Conservation (phyloP, 371 early-diverging fungal species). For the Apophysomyces elegans region DNA sequence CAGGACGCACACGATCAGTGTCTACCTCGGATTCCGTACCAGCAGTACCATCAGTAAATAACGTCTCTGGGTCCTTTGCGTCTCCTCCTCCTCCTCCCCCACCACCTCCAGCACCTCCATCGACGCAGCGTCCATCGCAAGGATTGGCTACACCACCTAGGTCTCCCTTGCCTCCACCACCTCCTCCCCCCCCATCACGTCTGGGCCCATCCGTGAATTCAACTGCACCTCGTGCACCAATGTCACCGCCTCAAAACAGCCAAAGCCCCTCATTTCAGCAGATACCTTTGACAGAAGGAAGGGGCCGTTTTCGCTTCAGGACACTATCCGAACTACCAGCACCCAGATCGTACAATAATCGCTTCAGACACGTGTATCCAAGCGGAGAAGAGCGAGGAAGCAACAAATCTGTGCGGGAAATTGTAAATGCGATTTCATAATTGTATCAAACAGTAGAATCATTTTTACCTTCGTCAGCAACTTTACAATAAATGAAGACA, state of each 20-base stretch:
- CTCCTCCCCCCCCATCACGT: not conserved
- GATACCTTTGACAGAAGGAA: constrained; percentile 38
- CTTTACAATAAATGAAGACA: no score
- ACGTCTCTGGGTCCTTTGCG: constrained; percentile 15
- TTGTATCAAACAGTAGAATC: no score
- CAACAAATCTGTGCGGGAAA: constrained; percentile 26
- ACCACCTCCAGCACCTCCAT: constrained; percentile 10
- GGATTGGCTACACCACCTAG: constrained; percentile 23
- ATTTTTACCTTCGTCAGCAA: no score
- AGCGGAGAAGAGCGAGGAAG: constrained; percentile 45
- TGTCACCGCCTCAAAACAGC: constrained; percentile 6
- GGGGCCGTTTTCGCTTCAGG: constrained; percentile 42
- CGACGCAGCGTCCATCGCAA: not conserved
- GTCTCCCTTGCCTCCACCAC: constrained; percentile 26
- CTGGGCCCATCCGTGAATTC: not conserved
- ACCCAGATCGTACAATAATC: constrained; percentile 28
- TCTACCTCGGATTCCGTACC: constrained; percentile 29
- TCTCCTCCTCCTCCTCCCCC: constrained; percentile 31
- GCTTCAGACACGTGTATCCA: constrained; percentile 35
- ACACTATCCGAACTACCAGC: constrained; percentile 34
- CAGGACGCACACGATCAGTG: constrained; percentile 41
- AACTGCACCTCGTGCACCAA: not conserved
- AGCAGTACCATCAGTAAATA: constrained; percentile 19
- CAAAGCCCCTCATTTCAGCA: constrained; percentile 4
- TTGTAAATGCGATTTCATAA: not conserved